Evolutionary conservation across 768 basidiomycete species (phyloP), one percentile per base, ranked within the genome.

Genomic region (Naganishia antarctica): DNA sequence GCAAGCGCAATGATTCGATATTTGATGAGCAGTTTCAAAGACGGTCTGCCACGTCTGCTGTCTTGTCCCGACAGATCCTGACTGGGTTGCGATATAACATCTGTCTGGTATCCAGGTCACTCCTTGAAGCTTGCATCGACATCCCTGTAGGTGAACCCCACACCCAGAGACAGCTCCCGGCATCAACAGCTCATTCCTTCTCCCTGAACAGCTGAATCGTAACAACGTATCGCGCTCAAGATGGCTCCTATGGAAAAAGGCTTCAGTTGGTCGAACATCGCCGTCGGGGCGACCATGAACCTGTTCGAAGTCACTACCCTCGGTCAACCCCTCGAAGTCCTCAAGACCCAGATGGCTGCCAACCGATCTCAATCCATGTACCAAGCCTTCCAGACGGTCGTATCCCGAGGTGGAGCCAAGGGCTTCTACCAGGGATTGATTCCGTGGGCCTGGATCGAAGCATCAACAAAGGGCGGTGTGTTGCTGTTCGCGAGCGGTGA

Each of bases 381-480:
- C 66, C 85, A 90, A 75, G 93, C 96, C 18, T 82, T 88, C 70
- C 81, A 83, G 68, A 85, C 86, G 5, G 90, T 98, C 65, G 94
- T 91, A 91, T 82, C 85, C 71, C 87, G 96, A 67, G 96, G 96
- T 70, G 91, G 96, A 67, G 79, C 87, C 62, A 76, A 80, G 48
- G 96, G 96, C 26, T 91, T 94, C 81, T 99, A 90, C 80, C 96
- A 99, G 79, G 96, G 96, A 69, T 85, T 99, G 66, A 98, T 98
- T 75, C 96, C 96, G 73, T 99, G 96, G 94, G 96, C 96, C 40
- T 98, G 96, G 96, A 94, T 99, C 72, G 96, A 99, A 78, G 96
- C 96, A 11, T 96, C 93, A 4, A 98, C 96, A 0, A 99, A 99
- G 77, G 96, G 96, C 59, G 96, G 84, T 61, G 96, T 99, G 31